Evolutionary conservation across 306 rosid genomes (phyloP), one percentile per base, ranked within the genome.

Genomic region (Cicer arietinum): DNA sequence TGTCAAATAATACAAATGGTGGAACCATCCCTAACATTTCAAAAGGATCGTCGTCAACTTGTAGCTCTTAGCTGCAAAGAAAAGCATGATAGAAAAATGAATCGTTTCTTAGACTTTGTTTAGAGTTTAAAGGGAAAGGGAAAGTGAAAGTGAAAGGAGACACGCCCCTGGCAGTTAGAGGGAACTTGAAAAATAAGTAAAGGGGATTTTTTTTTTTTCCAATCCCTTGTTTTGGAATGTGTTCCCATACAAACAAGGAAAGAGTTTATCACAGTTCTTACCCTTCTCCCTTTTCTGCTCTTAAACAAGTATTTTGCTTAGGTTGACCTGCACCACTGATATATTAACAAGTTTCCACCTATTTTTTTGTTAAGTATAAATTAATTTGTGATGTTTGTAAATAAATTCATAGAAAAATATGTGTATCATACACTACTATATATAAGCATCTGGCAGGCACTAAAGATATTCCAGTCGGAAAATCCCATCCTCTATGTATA

Each of bases 1-100:
- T 41, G 22, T 74, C 91, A 46, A 58, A 81, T 59, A 84, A 77
- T 46, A 52, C 60, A 11, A 72, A 70, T 65, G 89, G 86, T 45
- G 82, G 66, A 42, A 72, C 58, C 12, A 80, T 65, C 57, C 37
- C 67, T 44, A 79, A 87, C 45, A 54, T 20, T 59, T 53, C 83
- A 30, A 67, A 40, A 17, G 88, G 72, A 72, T 43, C 89, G 43
- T 69, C 88, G 9, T 75, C 86, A 22, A 63, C 75, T 48, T 60
- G 48, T 62, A 73, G 71, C 71, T 63, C 79, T 30, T 70, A 78
- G 64, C 60, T n/a, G 41, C 69, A 52, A 60, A 77, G 18, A 71
- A 59, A 80, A n/a, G 16, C 82, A 52, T 56, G 75, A 30, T 75
- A 76, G 68, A 62, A 71, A 47, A 76, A 59, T 44, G 53, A 35